Evolutionary conservation across 208 protist species (phyloP).

Genomic region (Leishmania braziliensis): DNA sequence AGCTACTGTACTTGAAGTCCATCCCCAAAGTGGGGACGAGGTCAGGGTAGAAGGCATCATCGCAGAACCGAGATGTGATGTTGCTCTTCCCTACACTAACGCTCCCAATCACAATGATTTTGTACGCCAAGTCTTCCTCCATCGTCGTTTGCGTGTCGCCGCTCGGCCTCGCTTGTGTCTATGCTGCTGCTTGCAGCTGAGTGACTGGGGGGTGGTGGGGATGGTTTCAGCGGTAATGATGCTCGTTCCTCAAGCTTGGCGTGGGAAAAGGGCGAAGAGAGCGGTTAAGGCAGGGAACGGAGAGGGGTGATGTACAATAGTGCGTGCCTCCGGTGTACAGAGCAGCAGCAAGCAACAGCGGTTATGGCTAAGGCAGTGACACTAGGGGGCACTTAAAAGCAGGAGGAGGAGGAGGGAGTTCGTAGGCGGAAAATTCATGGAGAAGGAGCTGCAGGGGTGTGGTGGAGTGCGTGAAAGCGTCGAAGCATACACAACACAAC

Average conservation of each 20-base stretch:
- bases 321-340: not conserved
- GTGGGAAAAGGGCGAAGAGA: not conserved
- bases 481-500: not conserved
- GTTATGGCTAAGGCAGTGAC: not conserved
- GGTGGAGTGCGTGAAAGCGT: not conserved
- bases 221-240: not conserved
- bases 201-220: not conserved
- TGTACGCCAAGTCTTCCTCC: conserved; percentile 88
- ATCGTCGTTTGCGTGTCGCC: conserved; percentile 13
- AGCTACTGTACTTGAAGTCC: conserved; percentile 87
- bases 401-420: not conserved
- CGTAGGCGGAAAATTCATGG: conserved; percentile 1
- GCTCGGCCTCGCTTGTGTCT: not conserved
- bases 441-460: not conserved
- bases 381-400: not conserved
- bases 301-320: not conserved
- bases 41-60: conserved; percentile 82
- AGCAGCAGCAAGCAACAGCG: not conserved
- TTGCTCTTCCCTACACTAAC: conserved; percentile 93
- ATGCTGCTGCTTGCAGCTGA: not conserved
- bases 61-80: conserved; percentile 86
- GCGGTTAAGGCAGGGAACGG: not conserved
- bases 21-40: conserved; percentile 86
- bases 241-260: not conserved
- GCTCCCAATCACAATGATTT: conserved; percentile 91